These are phyloP conservation scores for Scleromitrula shiraiana DNA, from an alignment of 2,329 filamentous ascomycete genomes.

Conservation along the genomic window DNA sequence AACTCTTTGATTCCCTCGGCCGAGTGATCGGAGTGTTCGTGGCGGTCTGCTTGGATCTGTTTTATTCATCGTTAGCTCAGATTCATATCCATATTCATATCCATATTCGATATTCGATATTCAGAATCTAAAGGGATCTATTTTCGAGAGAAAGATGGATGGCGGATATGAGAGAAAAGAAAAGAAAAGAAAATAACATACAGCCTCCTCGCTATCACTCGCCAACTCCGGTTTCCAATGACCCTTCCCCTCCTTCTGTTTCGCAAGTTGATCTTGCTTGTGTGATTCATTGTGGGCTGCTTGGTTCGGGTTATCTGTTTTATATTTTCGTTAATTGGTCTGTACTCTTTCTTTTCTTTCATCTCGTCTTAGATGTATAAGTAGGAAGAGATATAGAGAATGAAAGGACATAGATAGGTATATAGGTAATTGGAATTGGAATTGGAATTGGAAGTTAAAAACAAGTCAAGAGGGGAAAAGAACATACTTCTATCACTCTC, in stretches of 20 bases:
- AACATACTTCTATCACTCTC: slow-evolving; percentile 27
- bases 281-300: slow-evolving; percentile 44
- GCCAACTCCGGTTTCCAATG: slow-evolving; percentile 75
- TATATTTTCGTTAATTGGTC: too few species aligned
- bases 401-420: too few species aligned
- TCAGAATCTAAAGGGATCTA: background rate
- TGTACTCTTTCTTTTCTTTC: background rate
- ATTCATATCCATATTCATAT: background rate
- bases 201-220: slow-evolving; percentile 68
- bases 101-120: background rate
- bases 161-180: background rate
- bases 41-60: slow-evolving; percentile 23
- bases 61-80: background rate
- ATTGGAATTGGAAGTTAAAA: background rate
- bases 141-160: background rate
- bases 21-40: slow-evolving; percentile 9
- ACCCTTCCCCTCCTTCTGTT: slow-evolving; percentile 61
- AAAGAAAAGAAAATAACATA: slow-evolving; percentile 34
- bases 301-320: slow-evolving; percentile 23
- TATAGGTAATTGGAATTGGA: too few species aligned
- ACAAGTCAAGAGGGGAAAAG: background rate
- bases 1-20: slow-evolving; percentile 45
- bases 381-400: too few species aligned
- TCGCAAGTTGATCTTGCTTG: slow-evolving; percentile 53
- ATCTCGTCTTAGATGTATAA: too few species aligned